These are phyloP conservation scores for Podosphaera aphanis DNA, from an alignment of 2,329 filamentous ascomycete genomes.

Conservation along the genomic window DNA sequence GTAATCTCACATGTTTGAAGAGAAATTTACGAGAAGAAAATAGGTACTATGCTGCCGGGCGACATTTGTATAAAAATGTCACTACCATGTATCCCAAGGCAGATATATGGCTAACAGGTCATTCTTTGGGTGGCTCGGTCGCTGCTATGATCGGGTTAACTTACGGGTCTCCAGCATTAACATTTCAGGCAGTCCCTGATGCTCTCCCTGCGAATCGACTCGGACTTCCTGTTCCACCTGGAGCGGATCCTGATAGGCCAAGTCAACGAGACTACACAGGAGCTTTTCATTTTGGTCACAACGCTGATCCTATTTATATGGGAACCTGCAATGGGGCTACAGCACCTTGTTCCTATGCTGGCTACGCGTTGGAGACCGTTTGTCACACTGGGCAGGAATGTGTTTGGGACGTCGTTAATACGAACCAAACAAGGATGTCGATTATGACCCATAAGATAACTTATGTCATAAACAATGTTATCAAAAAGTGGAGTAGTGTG, in stretches of 20 bases:
- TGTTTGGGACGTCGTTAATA: conserved; percentile 74
- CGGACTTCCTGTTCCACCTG: conserved; percentile 66
- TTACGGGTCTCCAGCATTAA: conserved; percentile 73
- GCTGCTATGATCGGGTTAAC: conserved; percentile 75
- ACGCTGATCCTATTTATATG: conserved; percentile 84
- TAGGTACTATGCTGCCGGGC: conserved; percentile 71
- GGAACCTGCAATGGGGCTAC: conserved; percentile 80
- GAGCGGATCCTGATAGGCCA: conserved; percentile 43
- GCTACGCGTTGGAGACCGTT: conserved; percentile 80
- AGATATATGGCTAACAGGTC: conserved; percentile 72
- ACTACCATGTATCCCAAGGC: conserved; percentile 68
- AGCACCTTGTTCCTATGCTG: conserved; percentile 71
- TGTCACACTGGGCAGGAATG: conserved; percentile 81
- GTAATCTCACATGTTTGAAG: conserved; percentile 75
- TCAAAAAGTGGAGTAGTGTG: conserved; percentile 60
- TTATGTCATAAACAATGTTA: conserved; percentile 67
- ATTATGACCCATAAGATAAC: conserved; percentile 81
- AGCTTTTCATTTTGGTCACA: conserved; percentile 80
- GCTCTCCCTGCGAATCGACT: conserved; percentile 66
- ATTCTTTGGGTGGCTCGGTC: conserved; percentile 78
- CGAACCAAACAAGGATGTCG: conserved; percentile 79
- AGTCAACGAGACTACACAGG: conserved; percentile 53
- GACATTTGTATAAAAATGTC: conserved; percentile 79
- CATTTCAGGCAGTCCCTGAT: conserved; percentile 82
- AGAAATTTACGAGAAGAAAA: conserved; percentile 58